A percentile compares a stretch with the other conserved stretches of the same genome.
Evolutionary conservation across 768 basidiomycete species (phyloP).

Genomic region (Filobasidium wieringae): DNA sequence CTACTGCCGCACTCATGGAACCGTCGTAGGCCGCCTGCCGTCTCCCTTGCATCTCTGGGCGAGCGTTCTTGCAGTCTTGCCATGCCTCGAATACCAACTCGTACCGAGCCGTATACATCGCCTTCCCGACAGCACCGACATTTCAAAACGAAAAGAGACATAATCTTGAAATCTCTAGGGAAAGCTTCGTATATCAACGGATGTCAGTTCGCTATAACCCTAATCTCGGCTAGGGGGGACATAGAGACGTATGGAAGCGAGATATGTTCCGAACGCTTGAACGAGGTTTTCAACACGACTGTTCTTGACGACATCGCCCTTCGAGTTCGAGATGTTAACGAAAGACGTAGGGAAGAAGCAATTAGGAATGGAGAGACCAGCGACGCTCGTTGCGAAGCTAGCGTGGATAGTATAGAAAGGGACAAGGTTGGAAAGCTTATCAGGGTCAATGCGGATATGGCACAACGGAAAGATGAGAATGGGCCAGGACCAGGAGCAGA

Average conservation of each 20-base stretch:
- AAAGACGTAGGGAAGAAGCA: neutral
- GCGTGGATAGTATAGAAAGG: neutral
- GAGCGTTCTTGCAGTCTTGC: no score
- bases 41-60: no score
- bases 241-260: constrained; percentile 41
- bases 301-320: constrained; percentile 16
- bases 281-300: constrained; percentile 24
- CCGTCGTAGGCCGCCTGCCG: no score
- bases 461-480: neutral
- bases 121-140: constrained; percentile 39
- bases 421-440: neutral
- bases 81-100: constrained; percentile 40
- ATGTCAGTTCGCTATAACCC: constrained; percentile 40
- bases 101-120: constrained; percentile 39
- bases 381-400: neutral
- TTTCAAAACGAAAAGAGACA: constrained; percentile 39
- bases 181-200: constrained; percentile 40
- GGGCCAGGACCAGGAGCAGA: neutral
- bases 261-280: constrained; percentile 30
- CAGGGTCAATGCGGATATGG: neutral
- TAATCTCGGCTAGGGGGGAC: constrained; percentile 38
- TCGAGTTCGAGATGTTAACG: constrained; percentile 16
- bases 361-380: neutral
- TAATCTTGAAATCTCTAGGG: constrained; percentile 39
- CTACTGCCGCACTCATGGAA: neutral